Conservation (phyloP, 106 monocot genomes). For the Chionographis japonica region DNA sequence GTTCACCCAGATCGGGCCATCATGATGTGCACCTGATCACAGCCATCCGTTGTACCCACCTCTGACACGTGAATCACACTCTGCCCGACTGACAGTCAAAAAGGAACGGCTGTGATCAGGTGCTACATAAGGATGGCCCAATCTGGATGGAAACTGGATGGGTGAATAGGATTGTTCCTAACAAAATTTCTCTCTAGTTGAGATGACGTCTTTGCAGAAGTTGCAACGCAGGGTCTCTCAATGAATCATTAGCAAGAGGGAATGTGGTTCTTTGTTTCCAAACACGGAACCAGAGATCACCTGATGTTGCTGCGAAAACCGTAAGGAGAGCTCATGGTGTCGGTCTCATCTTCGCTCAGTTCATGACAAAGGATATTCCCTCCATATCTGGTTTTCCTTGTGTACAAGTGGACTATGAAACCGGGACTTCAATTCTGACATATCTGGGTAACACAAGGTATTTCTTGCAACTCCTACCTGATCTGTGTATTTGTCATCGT, state of each 20-base stretch:
- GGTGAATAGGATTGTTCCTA: not conserved
- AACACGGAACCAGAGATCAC: constrained; percentile 39
- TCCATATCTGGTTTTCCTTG: constrained; percentile 41
- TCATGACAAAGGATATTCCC: constrained; percentile 43
- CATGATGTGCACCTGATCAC: no score
- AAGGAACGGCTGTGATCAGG: no score
- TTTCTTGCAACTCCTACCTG: not conserved
- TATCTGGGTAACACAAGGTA: constrained; percentile 52
- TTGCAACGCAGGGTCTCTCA: constrained; percentile 48
- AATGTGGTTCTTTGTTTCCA: constrained; percentile 66
- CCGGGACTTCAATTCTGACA: constrained; percentile 44
- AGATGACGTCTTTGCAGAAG: constrained; percentile 32
- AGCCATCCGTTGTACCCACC: no score
- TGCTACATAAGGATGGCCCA: no score
- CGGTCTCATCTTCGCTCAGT: constrained; percentile 63
- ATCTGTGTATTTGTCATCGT: not conserved
- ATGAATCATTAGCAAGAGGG: constrained; percentile 49
- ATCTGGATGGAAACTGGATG: no score
- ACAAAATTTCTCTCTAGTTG: not conserved
- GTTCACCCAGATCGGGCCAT: no score
- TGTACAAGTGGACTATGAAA: constrained; percentile 45
- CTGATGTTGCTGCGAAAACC: constrained; percentile 40
- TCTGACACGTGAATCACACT: no score
- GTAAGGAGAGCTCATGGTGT: constrained; percentile 46
- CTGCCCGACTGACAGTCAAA: no score